Evolutionary conservation across 1,139 yeast species (phyloP), one percentile per base, ranked within the genome.

Genomic region (Geotrichum carabidarum): DNA sequence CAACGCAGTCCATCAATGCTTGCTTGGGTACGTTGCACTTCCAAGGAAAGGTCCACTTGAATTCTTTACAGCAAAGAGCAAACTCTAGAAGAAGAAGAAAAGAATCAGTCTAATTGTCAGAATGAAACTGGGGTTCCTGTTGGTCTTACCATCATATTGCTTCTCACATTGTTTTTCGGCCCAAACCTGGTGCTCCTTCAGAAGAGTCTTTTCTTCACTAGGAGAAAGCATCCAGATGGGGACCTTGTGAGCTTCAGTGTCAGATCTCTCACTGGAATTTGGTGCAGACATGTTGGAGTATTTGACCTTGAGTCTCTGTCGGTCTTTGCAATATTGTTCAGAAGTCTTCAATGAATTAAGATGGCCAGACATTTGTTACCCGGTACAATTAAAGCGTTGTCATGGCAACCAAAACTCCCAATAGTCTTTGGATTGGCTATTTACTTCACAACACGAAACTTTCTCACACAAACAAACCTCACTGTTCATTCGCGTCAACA

Each of bases 211-310:
- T 67, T 90, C 97, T 67, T 90, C 97, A 62, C 79, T 79, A 2
- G 96, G 96, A 0, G 94, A 82, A 43, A 90, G 75, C 63, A 88
- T 80, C 97, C 97, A 90, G 12, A 82, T 75, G 1, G 96, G 96
- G 44, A 86, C 59, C 41, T 55, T 50, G n/a, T 48, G 44, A 38
- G 49, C 43, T n/a, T 32, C 48, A 38, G 40, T 40, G 37, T 44
- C 48, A 8, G 44, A 15, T 14, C 36, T 46, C 22, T 15, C 32
- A 18, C 30, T 36, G 15, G 31, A 17, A 12, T 9, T 45, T 32
- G 12, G 17, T 45, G 43, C 8, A 12, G 38, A 31, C 47, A 44
- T 44, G 34, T 12, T 43, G 35, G n/a, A 11, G 15, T 42, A 11
- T 22, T 5, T 12, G 34, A 14, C 8, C 15, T 15, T 37, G 40